These are phyloP conservation scores for Pneumocystis jirovecii DNA, from an alignment of 1,139 yeast genomes.

Conservation along the genomic window DNA sequence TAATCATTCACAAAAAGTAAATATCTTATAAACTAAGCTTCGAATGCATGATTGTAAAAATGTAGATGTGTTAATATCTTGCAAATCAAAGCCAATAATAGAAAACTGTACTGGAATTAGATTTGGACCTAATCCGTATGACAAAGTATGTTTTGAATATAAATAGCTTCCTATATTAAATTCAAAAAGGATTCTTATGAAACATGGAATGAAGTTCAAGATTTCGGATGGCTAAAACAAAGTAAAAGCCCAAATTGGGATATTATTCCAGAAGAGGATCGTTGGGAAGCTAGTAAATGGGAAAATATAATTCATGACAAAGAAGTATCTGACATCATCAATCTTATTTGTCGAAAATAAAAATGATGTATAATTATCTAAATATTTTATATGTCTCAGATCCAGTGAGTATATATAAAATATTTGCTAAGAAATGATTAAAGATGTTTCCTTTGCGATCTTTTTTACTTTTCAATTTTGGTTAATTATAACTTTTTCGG, in stretches of 20 bases:
- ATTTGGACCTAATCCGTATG: background rate
- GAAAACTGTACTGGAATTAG: background rate
- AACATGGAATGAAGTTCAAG: background rate
- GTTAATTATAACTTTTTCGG: background rate
- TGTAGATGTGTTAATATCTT: background rate
- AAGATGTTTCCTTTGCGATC: background rate
- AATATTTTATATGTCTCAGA: background rate
- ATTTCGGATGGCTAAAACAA: constrained; percentile 1
- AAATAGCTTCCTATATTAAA: background rate
- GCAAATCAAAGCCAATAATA: background rate
- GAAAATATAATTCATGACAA: background rate
- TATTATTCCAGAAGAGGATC: background rate
- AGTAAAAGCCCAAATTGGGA: background rate
- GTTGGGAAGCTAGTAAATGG: background rate
- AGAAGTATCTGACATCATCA: background rate
- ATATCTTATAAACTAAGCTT: background rate
- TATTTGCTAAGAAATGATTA: background rate
- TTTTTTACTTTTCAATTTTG: background rate
- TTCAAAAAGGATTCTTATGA: background rate
- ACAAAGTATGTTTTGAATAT: background rate
- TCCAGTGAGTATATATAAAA: background rate
- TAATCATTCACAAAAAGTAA: background rate
- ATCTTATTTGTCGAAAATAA: background rate
- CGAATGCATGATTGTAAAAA: background rate
- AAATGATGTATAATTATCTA: background rate